Evolutionary conservation across 768 basidiomycete genomes (phyloP), one percentile per base, ranked within the genome.

Genomic region (Lentinula lateritia): DNA sequence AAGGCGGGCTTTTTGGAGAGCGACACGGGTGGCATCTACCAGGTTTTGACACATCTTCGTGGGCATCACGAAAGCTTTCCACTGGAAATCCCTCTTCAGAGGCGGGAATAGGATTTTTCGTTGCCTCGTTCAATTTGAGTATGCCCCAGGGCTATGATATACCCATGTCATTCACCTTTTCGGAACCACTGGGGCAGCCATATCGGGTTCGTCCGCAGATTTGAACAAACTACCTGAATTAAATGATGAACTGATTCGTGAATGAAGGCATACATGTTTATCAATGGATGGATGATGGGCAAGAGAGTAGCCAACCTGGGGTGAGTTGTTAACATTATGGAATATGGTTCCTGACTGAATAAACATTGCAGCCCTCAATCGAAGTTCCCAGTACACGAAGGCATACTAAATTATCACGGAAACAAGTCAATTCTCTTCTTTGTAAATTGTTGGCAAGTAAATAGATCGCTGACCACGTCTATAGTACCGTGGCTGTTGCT

Each of bases 241-340:
- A 28, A 4, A 28, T 32, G 18, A 9, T 13, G 18, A 15, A 34
- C 50, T 52, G 6, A 32, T 13, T 34, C 13, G 45, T 46, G 28
- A 32, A 34, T n/a, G 50, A 13, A 34, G 15, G 85, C 87, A 3
- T 77, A 84, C 48, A 65, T 93, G 45, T 93, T 90, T 62, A 87
- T 93, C 18, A 93, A 94, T 66, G 92, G 92, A 12, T 94, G 92
- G 92, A 88, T 89, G 83, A 90, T 90, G 83, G 92, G 92, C 8
- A 93, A 92, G 73, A 71, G 86, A 18, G 79, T 88, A n/a, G 85
- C 74, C 13, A 87, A 89, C 66, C 79, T 89, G 1, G 88, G 88
- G 89, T 84, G 63, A 61, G 80, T 70, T 13, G 38, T 39, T 61
- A 43, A 35, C 34, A 35, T 50, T 58, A 23, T 35, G 34, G 36